Evolutionary conservation across 225 moss, liverwort and hornwort genomes (phyloP).

Genomic region (Polytrichum commune): DNA sequence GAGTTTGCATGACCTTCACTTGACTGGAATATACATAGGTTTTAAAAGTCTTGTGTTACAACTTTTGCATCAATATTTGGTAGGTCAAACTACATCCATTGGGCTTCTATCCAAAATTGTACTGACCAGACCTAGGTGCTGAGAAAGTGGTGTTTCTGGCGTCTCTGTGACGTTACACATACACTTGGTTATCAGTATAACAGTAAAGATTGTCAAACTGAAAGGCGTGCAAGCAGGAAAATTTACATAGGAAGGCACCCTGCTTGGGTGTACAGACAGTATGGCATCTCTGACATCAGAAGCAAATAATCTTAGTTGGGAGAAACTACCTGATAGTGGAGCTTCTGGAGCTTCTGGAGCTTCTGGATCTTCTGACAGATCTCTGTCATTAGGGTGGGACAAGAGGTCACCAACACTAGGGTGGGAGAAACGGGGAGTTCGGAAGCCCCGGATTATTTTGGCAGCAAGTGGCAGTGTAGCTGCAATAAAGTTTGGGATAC

Average conservation of each 20-base stretch:
- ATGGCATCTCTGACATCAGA: conserved; percentile 54
- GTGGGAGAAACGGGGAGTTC: conserved; percentile 48
- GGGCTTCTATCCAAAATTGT: not conserved
- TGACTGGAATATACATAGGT: no score
- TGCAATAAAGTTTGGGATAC: conserved; percentile 81
- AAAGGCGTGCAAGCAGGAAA: not conserved
- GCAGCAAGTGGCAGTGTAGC: conserved; percentile 97
- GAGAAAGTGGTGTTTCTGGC: no score
- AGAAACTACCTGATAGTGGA: conserved; percentile 34
- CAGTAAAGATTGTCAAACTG: not conserved
- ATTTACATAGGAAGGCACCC: no score
- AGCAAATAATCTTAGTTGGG: conserved; percentile 30
- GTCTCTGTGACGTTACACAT: no score
- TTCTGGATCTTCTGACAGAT: not conserved
- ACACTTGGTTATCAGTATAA: no score
- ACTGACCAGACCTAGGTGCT: not conserved
- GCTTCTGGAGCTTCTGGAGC: conserved; percentile 18
- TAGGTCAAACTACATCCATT: no score
- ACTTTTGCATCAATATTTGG: no score
- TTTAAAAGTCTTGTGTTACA: not conserved
- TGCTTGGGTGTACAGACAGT: not conserved
- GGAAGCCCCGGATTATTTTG: conserved; percentile 84
- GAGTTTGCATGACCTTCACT: no score
- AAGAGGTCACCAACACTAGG: conserved; percentile 39
- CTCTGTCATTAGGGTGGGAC: conserved; percentile 51